These are phyloP conservation scores for Yamadazyma triangularis DNA, from an alignment of 1,139 yeast species.

Conservation along the genomic window DNA sequence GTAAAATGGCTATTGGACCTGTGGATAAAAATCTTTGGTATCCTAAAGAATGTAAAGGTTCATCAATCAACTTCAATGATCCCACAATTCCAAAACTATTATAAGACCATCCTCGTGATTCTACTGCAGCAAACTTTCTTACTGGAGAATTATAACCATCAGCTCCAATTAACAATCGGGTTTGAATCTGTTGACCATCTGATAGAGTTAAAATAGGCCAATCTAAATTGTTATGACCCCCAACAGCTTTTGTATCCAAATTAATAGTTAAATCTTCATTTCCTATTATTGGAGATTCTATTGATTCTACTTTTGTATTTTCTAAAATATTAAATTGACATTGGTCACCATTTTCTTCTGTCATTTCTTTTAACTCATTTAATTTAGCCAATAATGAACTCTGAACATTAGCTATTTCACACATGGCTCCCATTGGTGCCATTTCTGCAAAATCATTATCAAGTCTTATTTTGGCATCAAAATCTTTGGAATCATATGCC, in stretches of 20 bases:
- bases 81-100: slow-evolving; percentile 89
- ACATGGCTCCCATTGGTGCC: slow-evolving; percentile 67
- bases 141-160: slow-evolving; percentile 97
- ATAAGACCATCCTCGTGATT: slow-evolving; percentile 91
- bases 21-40: slow-evolving; percentile 91
- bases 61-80: slow-evolving; percentile 68
- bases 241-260: slow-evolving; percentile 4
- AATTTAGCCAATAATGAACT: slow-evolving; percentile 57
- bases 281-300: slow-evolving; percentile 19
- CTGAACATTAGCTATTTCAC: slow-evolving; percentile 83
- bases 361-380: slow-evolving; percentile 38
- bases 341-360: slow-evolving; percentile 20
- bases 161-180: slow-evolving; percentile 85
- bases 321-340: slow-evolving; percentile 53
- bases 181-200: slow-evolving; percentile 58
- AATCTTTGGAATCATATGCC: slow-evolving; percentile 78
- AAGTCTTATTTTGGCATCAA: slow-evolving; percentile 62
- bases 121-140: slow-evolving; percentile 72
- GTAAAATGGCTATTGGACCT: slow-evolving; percentile 91
- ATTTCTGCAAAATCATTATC: slow-evolving; percentile 49
- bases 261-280: slow-evolving; percentile 3
- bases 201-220: slow-evolving; percentile 80
- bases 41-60: slow-evolving; percentile 68
- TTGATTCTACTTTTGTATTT: slow-evolving; percentile 60
- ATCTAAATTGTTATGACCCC: slow-evolving; percentile 18